Conservation (phyloP, 169 alveolate species). For the Plasmodium gonderi region DNA sequence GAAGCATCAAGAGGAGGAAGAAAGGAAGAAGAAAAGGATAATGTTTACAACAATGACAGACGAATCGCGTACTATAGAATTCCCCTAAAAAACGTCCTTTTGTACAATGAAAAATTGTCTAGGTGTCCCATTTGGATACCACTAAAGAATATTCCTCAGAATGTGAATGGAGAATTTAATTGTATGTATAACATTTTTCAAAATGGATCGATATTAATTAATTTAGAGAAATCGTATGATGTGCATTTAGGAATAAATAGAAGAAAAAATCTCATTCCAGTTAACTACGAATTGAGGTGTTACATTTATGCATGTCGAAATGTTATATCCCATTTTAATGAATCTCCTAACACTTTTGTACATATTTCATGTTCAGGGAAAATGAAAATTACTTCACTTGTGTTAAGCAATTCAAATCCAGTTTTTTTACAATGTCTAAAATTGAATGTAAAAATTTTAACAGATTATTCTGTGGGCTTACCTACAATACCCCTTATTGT, state of each 20-base stretch:
- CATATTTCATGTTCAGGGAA: constrained; percentile 87
- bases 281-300: constrained; percentile 89
- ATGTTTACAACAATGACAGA: constrained; percentile 27
- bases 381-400: constrained; percentile 81
- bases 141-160: constrained; percentile 79
- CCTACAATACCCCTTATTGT: constrained; percentile 72
- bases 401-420: constrained; percentile 82
- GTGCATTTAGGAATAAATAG: constrained; percentile 76
- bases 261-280: constrained; percentile 83
- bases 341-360: constrained; percentile 85
- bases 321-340: constrained; percentile 79
- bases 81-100: constrained; percentile 84
- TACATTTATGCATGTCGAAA: constrained; percentile 88
- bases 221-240: constrained; percentile 78
- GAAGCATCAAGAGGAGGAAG: background rate
- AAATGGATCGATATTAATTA: constrained; percentile 81
- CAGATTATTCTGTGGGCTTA: constrained; percentile 70
- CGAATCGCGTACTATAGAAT: constrained; percentile 81
- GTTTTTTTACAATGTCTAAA: constrained; percentile 87
- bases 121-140: constrained; percentile 90
- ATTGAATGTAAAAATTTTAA: constrained; percentile 74
- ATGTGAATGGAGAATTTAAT: constrained; percentile 54
- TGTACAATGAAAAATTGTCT: constrained; percentile 82
- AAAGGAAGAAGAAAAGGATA: background rate
- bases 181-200: constrained; percentile 81